Evolutionary conservation across 2,329 filamentous ascomycete genomes (phyloP), one percentile per base, ranked within the genome.

Genomic region (Aspergillus vadensis): DNA sequence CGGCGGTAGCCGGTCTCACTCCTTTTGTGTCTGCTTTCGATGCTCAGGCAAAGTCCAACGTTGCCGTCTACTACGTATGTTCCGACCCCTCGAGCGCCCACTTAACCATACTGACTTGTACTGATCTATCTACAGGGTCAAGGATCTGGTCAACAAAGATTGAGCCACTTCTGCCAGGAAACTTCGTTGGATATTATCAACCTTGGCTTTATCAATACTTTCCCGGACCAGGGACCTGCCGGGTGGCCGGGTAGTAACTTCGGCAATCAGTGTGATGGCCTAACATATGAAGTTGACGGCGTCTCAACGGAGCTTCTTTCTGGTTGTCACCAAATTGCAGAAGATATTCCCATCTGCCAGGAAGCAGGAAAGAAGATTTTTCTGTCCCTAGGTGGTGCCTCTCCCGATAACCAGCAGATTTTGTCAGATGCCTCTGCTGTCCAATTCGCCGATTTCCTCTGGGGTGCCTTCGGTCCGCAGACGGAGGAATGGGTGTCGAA

Each of bases 181-280:
- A 72, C 78, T 0, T 78, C 76, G 32, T 70, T 84, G 59, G 84
- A 86, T 63, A 82, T 86, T 52, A 82, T 87, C 69, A 82, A 81
- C 61, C 71, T 86, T 60, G 83, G 75, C 4, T 87, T 86, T 65
- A 76, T 87, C 58, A 83, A 83, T 64, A 65, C 74, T 41, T 86
- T 86, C 66, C 84, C 85, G 0, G 76, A 80, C 55, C 75, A 79
- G 49, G 68, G 69, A 30, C 27, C 70, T 17, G 77, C 76, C 41
- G 80, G 78, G 38, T 84, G 77, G 63, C 84, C 84, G 5, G 79
- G 77, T 10, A 81, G 78, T 12, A 85, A 86, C 73, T 86, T 86
- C 67, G 84, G 81, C 63, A 85, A 83, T 66, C 82, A 83, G 44
- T 86, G 84, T 64, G 76, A 76, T 62, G 75, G 72, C 7, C 60